Conservation (phyloP, 495 filamentous ascomycete species). For the Lasiosphaeris hirsuta region DNA sequence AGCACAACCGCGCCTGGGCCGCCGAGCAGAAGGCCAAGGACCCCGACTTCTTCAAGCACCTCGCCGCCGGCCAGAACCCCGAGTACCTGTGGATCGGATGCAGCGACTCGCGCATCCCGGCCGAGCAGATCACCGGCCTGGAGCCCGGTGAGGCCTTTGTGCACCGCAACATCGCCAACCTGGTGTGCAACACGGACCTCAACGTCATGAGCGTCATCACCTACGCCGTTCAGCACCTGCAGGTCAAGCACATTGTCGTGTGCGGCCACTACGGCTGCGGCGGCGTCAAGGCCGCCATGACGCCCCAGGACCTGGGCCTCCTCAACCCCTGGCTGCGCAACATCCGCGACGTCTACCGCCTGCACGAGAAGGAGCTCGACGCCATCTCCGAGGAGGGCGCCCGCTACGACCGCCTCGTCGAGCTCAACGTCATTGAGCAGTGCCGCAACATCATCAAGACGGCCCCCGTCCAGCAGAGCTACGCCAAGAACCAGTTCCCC, state of each 20-base stretch:
- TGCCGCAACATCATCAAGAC: constrained; percentile 59
- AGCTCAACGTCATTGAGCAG: constrained; percentile 59
- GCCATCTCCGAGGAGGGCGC: constrained; percentile 41
- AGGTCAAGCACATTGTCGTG: constrained; percentile 63
- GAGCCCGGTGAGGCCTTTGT: constrained; percentile 58
- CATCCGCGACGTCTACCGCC: constrained; percentile 57
- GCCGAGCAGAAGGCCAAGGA: constrained; percentile 45
- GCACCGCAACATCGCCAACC: constrained; percentile 63
- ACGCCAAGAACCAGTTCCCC: constrained; percentile 48
- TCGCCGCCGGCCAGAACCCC: constrained; percentile 52
- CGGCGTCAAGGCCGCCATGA: constrained; percentile 60
- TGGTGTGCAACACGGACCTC: constrained; percentile 56
- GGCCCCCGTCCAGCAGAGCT: constrained; percentile 52
- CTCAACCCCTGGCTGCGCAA: constrained; percentile 61
- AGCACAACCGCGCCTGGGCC: constrained; percentile 55
- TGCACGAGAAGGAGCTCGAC: constrained; percentile 56
- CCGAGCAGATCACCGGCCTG: constrained; percentile 58
- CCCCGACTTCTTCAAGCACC: constrained; percentile 54
- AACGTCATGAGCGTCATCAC: constrained; percentile 62
- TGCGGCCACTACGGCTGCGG: constrained; percentile 65
- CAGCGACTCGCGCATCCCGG: constrained; percentile 61
- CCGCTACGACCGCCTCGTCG: constrained; percentile 54
- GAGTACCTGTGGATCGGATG: constrained; percentile 66
- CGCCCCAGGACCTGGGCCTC: constrained; percentile 53
- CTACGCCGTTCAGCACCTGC: constrained; percentile 56